phyloP scores from a whole-genome alignment of 495 filamentous ascomycete species.

The Neurospora discreta region DNA sequence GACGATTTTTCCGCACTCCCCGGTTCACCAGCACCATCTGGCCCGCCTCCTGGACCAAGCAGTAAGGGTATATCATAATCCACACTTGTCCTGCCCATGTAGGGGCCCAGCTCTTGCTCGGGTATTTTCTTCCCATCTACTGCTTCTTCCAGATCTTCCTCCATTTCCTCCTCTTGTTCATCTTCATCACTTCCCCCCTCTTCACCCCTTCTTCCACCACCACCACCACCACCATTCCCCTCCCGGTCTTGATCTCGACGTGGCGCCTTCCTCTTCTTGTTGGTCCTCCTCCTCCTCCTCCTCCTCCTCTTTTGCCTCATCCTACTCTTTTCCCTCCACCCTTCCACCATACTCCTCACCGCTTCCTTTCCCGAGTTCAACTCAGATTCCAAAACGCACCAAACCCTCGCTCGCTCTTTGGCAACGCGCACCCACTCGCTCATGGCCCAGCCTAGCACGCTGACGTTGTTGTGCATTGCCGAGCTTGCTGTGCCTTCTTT shows the following conservation, averaged over 20 bases:
- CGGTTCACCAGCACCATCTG: background rate
- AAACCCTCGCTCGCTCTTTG: conserved; percentile 32
- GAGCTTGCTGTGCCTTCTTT: conserved; percentile 12
- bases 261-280: background rate
- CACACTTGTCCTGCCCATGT: conserved; percentile 32
- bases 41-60: background rate
- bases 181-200: too few relatives aligned
- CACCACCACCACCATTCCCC: too few relatives aligned
- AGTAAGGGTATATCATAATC: conserved; percentile 26
- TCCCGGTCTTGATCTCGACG: too few relatives aligned
- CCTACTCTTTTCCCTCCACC: conserved; percentile 14
- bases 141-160: background rate
- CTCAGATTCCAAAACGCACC: conserved; percentile 29
- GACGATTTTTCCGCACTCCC: conserved; percentile 12
- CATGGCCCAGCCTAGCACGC: conserved; percentile 40
- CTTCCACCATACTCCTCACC: conserved; percentile 16
- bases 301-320: conserved; percentile 8
- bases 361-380: conserved; percentile 22
- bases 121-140: background rate
- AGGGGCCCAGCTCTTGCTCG: conserved; percentile 19
- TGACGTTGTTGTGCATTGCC: conserved; percentile 30
- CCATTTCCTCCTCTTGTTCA: background rate
- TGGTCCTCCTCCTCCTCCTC: conserved; percentile 2
- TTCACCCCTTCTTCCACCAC: too few relatives aligned
- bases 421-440: conserved; percentile 40